Evolutionary conservation across 2,329 filamentous ascomycete species (phyloP), one percentile per base, ranked within the genome.

Genomic region (Cytospora chrysosperma): DNA sequence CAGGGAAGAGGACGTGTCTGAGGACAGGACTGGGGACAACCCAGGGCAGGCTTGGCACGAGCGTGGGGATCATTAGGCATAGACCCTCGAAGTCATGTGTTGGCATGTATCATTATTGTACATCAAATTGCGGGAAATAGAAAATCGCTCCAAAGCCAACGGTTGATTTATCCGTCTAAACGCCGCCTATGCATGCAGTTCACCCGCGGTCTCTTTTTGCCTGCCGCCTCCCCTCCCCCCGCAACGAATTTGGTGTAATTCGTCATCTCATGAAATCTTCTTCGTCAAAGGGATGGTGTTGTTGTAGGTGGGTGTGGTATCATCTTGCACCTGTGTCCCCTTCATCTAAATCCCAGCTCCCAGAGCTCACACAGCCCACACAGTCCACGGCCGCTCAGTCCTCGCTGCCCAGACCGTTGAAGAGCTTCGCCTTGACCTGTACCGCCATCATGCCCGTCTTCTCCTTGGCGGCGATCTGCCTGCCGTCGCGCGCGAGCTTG

Each of bases 341-440:
- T 8, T 26, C 27, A 4, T 40, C 24, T 56, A 28, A 26, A n/a
- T 37, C 15, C 19, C 24, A 6, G 47, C 12, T 17, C n/a, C 13
- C 17, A 12, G 15, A 15, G 32, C 32, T 13, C 32, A 10, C 30
- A 10, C 32, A 34, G 32, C 32, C 40, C 27, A n/a, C 6, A 43
- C 7, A 43, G 37, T 19, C 37, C 17, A 5, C 12, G 8, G 24
- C 28, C 34, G 4, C 24, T 63, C 56, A 63, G 50, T 59, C 51
- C 27, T 68, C 68, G 19, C 64, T 59, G 47, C 73, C 73, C 50
- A 81, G 68, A 15, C 76, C 71, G 66, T 80, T 82, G 67, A 90
- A 90, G 6, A 90, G 75, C 70, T 82, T 82, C 56, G 82, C 82
- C 78, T 90, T 90, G 67, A 90, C 81, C 69, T 85, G 81, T 0